Percentiles rank a stretch among this genome's conserved stretches.
These are phyloP conservation scores for Malassezia equina DNA, from an alignment of 1,284 basidiomycete species.

Conservation along the genomic window DNA sequence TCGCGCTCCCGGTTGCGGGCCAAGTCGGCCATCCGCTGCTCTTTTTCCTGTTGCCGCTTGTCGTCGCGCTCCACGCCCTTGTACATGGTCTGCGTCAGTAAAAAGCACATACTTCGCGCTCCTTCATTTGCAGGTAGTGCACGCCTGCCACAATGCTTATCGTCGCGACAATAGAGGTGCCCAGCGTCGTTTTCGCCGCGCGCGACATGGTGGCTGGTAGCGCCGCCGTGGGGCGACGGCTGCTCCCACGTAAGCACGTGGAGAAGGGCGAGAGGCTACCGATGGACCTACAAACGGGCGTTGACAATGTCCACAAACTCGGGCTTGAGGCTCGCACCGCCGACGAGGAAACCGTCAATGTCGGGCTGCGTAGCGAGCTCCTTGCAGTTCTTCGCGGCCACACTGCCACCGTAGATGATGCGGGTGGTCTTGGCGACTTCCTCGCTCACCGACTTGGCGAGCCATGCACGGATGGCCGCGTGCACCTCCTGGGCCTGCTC, in stretches of 20 bases:
- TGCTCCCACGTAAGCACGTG: neutral
- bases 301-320: conserved; percentile 75
- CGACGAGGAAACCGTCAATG: conserved; percentile 98
- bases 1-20: conserved; percentile 33
- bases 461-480: conserved; percentile 68
- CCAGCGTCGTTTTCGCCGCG: conserved; percentile 66
- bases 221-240: too few species aligned
- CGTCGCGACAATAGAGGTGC: conserved; percentile 60
- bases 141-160: conserved; percentile 76
- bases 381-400: conserved; percentile 73
- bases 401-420: conserved; percentile 92
- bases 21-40: conserved; percentile 28
- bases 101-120: conserved; percentile 60
- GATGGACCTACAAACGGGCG: conserved; percentile 48
- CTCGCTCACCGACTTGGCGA: conserved; percentile 59
- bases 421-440: conserved; percentile 66
- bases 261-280: neutral
- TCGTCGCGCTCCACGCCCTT: conserved; percentile 42
- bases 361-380: conserved; percentile 61
- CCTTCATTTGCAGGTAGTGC: conserved; percentile 74
- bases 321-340: conserved; percentile 93
- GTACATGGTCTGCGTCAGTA: conserved; percentile 32
- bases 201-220: conserved; percentile 64
- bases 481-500: conserved; percentile 87
- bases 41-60: conserved; percentile 33